Evolutionary conservation across 1,139 yeast species (phyloP).

Genomic region (Waltiozyma sp.): DNA sequence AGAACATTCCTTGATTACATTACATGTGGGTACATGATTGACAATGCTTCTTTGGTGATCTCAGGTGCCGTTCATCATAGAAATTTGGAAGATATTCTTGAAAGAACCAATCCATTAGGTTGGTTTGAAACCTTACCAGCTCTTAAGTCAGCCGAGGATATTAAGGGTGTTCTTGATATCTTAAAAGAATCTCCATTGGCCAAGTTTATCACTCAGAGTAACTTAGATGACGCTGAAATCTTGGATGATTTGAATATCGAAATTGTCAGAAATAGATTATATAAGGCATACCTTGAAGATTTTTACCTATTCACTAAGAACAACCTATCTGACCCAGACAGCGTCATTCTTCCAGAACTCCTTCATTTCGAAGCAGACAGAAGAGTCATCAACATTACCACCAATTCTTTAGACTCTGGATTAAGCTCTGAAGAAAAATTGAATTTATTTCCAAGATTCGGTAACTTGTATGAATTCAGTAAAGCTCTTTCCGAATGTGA

Average conservation of each 20-base stretch:
- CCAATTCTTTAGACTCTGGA: constrained; percentile 81
- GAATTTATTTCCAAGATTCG: constrained; percentile 67
- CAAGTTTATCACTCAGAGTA: constrained; percentile 66
- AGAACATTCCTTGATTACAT: constrained; percentile 81
- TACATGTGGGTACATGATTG: constrained; percentile 96
- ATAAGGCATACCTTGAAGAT: constrained; percentile 87
- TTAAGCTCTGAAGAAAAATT: constrained; percentile 60
- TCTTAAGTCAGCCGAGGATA: constrained; percentile 84
- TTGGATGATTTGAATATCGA: constrained; percentile 93
- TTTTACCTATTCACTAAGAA: constrained; percentile 55
- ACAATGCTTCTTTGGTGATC: constrained; percentile 89
- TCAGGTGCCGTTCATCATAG: constrained; percentile 96
- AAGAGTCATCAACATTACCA: constrained; percentile 80
- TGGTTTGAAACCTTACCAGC: constrained; percentile 98
- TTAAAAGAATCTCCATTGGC: constrained; percentile 95
- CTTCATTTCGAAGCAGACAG: constrained; percentile 91
- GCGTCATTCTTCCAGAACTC: constrained; percentile 67
- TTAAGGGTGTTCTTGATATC: constrained; percentile 86
- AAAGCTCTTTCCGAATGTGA: constrained; percentile 63
- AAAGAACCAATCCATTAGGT: constrained; percentile 92
- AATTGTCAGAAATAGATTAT: constrained; percentile 81
- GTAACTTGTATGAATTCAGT: constrained; percentile 65
- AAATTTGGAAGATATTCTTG: constrained; percentile 75
- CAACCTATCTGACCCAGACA: constrained; percentile 56
- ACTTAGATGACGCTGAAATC: constrained; percentile 86